Evolutionary conservation across 2,329 filamentous ascomycete species (phyloP).

Genomic region (Nemania sp.): DNA sequence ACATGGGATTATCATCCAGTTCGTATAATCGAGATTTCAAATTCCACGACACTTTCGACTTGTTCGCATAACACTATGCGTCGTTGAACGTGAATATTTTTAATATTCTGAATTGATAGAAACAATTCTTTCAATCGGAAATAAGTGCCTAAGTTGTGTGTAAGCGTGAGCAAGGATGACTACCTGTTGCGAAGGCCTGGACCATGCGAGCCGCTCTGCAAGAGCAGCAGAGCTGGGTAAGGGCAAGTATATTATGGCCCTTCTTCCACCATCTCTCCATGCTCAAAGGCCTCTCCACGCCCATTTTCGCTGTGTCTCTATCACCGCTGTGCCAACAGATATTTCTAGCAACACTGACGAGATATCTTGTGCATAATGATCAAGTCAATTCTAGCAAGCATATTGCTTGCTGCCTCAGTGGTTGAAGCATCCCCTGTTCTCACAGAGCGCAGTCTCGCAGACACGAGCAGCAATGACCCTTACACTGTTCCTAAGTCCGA

Average conservation of each 20-base stretch:
- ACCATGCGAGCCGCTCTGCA: not conserved
- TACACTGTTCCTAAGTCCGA: conserved; percentile 12
- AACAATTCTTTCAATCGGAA: too few species aligned
- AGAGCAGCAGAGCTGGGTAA: not conserved
- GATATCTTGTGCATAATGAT: conserved; percentile 6
- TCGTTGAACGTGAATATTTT: not conserved
- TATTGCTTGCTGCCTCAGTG: conserved; percentile 13
- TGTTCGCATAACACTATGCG: not conserved
- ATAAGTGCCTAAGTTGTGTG: not conserved
- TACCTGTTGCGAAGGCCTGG: not conserved
- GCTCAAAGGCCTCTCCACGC: too few species aligned
- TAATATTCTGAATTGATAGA: too few species aligned
- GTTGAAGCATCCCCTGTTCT: conserved; percentile 18
- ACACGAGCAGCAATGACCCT: conserved; percentile 7
- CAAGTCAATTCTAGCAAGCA: conserved; percentile 10
- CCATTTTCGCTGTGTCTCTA: not conserved
- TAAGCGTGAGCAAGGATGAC: conserved; percentile 2
- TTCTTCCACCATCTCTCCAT: not conserved
- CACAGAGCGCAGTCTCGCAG: conserved; percentile 15
- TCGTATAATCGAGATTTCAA: conserved; percentile 10
- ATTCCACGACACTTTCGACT: not conserved
- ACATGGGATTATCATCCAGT: not conserved
- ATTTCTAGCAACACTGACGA: not conserved
- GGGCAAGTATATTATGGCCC: conserved; percentile 14
- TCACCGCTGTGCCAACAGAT: not conserved